phyloP scores from a whole-genome alignment of 306 rosid genomes.

The Hippophae rhamnoides region DNA sequence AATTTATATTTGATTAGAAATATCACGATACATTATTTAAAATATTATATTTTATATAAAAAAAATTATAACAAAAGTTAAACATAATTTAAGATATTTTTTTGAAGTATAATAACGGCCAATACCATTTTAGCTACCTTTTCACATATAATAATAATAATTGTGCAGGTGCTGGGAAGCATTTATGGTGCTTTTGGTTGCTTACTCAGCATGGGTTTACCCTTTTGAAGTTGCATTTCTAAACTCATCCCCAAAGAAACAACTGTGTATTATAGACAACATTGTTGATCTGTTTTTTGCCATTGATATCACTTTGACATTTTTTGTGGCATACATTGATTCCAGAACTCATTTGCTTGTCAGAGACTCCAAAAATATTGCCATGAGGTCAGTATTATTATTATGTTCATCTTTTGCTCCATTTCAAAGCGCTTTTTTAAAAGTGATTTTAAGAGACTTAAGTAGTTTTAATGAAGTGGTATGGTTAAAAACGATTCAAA shows the following conservation, averaged over 20 bases:
- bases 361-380: constrained; percentile 52
- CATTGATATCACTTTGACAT: constrained; percentile 64
- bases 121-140: too few relatives aligned
- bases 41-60: too few relatives aligned
- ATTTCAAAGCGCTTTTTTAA: background rate
- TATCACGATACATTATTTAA: too few relatives aligned
- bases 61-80: too few relatives aligned
- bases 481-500: too few relatives aligned
- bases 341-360: constrained; percentile 59
- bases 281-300: constrained; percentile 62
- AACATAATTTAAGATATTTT: too few relatives aligned
- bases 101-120: too few relatives aligned
- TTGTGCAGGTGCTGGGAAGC: constrained; percentile 66
- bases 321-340: constrained; percentile 67
- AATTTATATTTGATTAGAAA: too few relatives aligned
- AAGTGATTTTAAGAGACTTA: too few relatives aligned
- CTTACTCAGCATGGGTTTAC: constrained; percentile 70
- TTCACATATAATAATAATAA: background rate
- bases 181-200: constrained; percentile 71
- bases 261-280: constrained; percentile 40
- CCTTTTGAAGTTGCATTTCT: constrained; percentile 82
- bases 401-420: background rate
- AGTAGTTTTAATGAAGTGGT: too few relatives aligned
- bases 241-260: constrained; percentile 16
- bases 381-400: constrained; percentile 34